These are phyloP conservation scores for Flaveria robusta DNA, from an alignment of 129 eudicot genomes.

Conservation along the genomic window DNA sequence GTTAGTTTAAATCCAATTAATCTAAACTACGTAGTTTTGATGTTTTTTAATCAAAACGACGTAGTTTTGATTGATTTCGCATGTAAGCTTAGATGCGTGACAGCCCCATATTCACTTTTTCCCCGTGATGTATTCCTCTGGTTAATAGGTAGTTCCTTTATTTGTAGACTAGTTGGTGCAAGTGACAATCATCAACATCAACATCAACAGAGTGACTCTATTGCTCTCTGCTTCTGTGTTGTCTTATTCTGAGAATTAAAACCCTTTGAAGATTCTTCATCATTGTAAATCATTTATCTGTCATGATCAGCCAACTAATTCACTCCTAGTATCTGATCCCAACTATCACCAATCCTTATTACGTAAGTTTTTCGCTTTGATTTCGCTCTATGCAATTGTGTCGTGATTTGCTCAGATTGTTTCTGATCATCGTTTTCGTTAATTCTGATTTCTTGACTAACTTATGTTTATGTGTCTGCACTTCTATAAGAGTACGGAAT, in stretches of 20 bases:
- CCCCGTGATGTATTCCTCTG: too few species aligned
- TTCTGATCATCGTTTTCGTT: conserved; percentile 24
- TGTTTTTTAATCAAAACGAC: too few species aligned
- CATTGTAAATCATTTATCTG: neutral
- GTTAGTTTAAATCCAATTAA: too few species aligned
- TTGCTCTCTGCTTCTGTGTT: conserved; percentile 14
- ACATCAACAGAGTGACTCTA: neutral
- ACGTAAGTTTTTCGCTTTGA: neutral
- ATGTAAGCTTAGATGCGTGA: too few species aligned
- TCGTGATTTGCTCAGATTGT: conserved; percentile 13
- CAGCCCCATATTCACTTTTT: too few species aligned
- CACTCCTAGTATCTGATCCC: conserved; percentile 27
- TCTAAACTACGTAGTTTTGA: too few species aligned
- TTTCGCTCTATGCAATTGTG: neutral
- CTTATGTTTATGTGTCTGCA: too few species aligned
- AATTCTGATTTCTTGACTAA: conserved; percentile 1
- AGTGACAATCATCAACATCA: conserved; percentile 26
- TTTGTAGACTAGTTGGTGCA: neutral
- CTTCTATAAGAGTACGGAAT: too few species aligned
- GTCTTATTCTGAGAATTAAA: conserved; percentile 16
- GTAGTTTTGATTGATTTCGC: too few species aligned
- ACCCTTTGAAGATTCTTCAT: neutral
- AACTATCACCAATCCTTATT: conserved; percentile 22
- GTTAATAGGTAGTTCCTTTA: too few species aligned
- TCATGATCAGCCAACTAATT: neutral